Percentiles rank a stretch among this genome's conserved stretches.
phyloP scores from a whole-genome alignment of 202 grass and related monocot genomes.

The Panicum hallii region DNA sequence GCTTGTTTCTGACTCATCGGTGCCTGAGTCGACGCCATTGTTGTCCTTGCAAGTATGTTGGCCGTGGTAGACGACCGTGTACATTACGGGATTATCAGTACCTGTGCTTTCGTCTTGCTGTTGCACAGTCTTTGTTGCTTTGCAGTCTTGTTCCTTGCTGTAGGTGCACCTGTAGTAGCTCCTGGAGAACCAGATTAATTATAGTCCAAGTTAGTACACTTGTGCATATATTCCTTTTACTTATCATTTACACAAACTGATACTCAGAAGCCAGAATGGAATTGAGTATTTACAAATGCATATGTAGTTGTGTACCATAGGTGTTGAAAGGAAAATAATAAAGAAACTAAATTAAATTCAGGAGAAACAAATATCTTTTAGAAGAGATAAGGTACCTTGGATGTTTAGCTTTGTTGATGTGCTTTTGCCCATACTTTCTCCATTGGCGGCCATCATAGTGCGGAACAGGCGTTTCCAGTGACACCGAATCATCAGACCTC shows the following conservation, averaged over 20 bases:
- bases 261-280: neutral
- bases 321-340: neutral
- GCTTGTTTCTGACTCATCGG: neutral
- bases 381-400: slow-evolving; percentile 47
- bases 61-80: slow-evolving; percentile 45
- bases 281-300: neutral
- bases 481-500: slow-evolving; percentile 32
- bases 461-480: slow-evolving; percentile 50
- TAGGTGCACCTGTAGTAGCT: slow-evolving; percentile 71
- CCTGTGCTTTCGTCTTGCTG: slow-evolving; percentile 12
- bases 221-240: neutral
- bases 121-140: slow-evolving; percentile 55
- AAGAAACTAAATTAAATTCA: neutral
- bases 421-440: slow-evolving; percentile 82
- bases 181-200: slow-evolving; percentile 21
- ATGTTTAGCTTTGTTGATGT: slow-evolving; percentile 54
- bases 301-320: neutral
- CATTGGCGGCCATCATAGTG: slow-evolving; percentile 65
- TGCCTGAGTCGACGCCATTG: neutral
- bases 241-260: neutral
- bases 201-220: neutral
- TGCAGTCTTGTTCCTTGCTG: slow-evolving; percentile 47
- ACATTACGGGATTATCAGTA: slow-evolving; percentile 22
- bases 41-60: slow-evolving; percentile 46
- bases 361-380: neutral